Evolutionary conservation across 164 flowering plant species (phyloP).

Genomic region (Umbilicus rupestris): DNA sequence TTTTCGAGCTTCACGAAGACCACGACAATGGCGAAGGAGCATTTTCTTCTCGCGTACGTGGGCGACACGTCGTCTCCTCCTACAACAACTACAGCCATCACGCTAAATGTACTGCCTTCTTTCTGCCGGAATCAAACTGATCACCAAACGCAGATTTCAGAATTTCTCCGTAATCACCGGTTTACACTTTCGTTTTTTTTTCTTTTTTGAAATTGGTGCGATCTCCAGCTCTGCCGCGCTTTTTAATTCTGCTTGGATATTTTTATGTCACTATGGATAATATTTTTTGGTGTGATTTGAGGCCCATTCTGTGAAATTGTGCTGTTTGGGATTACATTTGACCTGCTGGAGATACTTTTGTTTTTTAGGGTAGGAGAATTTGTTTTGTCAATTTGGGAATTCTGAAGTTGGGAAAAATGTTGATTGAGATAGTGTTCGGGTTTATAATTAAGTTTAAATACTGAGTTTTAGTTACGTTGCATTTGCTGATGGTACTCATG

Average conservation of each 20-base stretch:
- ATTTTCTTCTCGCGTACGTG: background rate
- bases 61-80: slow-evolving; percentile 7
- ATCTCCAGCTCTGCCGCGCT: background rate
- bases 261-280: background rate
- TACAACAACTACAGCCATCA: too few relatives aligned
- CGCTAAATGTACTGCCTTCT: background rate
- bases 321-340: too few relatives aligned
- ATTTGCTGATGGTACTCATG: too few relatives aligned
- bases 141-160: background rate
- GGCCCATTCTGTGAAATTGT: background rate
- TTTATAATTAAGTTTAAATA: too few relatives aligned
- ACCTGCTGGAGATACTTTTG: too few relatives aligned
- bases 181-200: background rate
- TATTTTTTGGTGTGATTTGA: background rate
- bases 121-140: background rate
- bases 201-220: background rate
- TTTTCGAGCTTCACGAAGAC: background rate
- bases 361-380: too few relatives aligned
- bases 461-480: too few relatives aligned
- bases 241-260: background rate
- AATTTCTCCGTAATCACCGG: background rate
- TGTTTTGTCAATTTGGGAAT: too few relatives aligned
- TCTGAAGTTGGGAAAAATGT: too few relatives aligned
- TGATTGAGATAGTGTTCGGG: too few relatives aligned
- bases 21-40: background rate